Evolutionary conservation across 2,329 filamentous ascomycete genomes (phyloP).

Genomic region (Alternaria dauci): DNA sequence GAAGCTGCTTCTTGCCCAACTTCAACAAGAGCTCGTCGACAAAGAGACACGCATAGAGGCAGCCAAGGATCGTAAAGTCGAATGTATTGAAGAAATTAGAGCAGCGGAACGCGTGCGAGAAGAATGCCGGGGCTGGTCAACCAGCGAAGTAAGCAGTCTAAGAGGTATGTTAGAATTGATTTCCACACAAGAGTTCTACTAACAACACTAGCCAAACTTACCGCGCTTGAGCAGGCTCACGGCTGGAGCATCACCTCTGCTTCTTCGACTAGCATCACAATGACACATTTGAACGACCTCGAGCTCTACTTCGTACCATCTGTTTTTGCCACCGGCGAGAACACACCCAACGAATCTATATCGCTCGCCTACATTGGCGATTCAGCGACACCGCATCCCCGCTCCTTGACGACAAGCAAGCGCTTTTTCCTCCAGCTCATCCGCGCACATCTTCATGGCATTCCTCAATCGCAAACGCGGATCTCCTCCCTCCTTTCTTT

Average conservation of each 20-base stretch:
- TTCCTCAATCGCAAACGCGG: conserved; percentile 66
- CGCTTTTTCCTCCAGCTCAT: conserved; percentile 80
- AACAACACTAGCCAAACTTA: conserved; percentile 67
- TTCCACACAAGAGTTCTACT: conserved; percentile 32
- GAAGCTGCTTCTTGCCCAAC: conserved; percentile 69
- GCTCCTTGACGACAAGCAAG: conserved; percentile 69
- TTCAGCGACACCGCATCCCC: conserved; percentile 61
- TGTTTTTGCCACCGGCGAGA: conserved; percentile 62
- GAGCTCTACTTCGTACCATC: conserved; percentile 75
- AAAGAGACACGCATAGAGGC: conserved; percentile 71
- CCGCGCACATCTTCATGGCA: conserved; percentile 69
- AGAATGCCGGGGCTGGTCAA: conserved; percentile 88
- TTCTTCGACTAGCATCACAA: conserved; percentile 68
- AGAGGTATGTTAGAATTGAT: conserved; percentile 67
- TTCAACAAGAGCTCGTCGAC: conserved; percentile 72
- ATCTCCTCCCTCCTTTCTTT: conserved; percentile 66
- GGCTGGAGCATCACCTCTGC: conserved; percentile 76
- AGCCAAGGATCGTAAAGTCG: conserved; percentile 71
- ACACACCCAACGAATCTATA: conserved; percentile 60
- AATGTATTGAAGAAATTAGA: conserved; percentile 76
- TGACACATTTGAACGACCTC: conserved; percentile 76
- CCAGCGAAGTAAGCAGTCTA: conserved; percentile 78
- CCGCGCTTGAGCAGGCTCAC: conserved; percentile 69
- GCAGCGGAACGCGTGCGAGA: conserved; percentile 85
- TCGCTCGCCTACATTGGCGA: conserved; percentile 75